phyloP scores from a whole-genome alignment of 805 yeast species.

The Candida incommunis region DNA sequence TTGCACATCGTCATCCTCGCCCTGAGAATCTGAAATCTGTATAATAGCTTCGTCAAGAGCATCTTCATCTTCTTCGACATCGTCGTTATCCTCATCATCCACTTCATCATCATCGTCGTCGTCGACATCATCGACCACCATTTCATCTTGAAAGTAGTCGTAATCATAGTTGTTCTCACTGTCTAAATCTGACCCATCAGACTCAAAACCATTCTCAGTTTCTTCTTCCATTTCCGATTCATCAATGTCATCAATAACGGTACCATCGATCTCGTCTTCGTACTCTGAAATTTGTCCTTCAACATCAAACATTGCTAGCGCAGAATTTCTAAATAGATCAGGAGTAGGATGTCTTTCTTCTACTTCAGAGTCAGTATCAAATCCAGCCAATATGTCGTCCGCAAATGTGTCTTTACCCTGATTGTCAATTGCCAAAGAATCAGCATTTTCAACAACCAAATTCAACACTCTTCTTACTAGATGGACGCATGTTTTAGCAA shows the following conservation, averaged over 20 bases:
- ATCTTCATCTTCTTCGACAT: slow-evolving; percentile 15
- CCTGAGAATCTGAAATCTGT: slow-evolving; percentile 5
- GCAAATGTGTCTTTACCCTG: slow-evolving; percentile 36
- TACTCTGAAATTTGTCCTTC: slow-evolving; percentile 56
- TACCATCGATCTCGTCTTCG: slow-evolving; percentile 38
- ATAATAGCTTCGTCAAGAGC: slow-evolving; percentile 9
- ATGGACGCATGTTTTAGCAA: slow-evolving; percentile 44
- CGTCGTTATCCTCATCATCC: slow-evolving; percentile 22
- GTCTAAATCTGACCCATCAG: slow-evolving; percentile 4
- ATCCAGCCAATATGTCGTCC: slow-evolving; percentile 13
- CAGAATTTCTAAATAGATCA: slow-evolving; percentile 73
- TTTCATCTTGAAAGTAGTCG: neutral
- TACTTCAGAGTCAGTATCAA: slow-evolving; percentile 22
- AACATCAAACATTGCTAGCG: slow-evolving; percentile 87
- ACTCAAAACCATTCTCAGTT: slow-evolving; percentile 17
- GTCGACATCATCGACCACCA: slow-evolving; percentile 13
- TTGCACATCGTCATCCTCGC: slow-evolving; percentile 7
- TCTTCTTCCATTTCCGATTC: slow-evolving; percentile 25
- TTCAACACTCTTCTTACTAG: slow-evolving; percentile 33
- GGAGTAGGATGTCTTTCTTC: slow-evolving; percentile 52
- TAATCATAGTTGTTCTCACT: neutral
- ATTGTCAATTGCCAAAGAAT: slow-evolving; percentile 18
- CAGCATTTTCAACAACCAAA: slow-evolving; percentile 30
- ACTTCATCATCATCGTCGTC: slow-evolving; percentile 23
- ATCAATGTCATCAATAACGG: slow-evolving; percentile 20